These are phyloP conservation scores for Luzula sylvatica DNA, from an alignment of 176 grass and related monocot species.

Conservation along the genomic window DNA sequence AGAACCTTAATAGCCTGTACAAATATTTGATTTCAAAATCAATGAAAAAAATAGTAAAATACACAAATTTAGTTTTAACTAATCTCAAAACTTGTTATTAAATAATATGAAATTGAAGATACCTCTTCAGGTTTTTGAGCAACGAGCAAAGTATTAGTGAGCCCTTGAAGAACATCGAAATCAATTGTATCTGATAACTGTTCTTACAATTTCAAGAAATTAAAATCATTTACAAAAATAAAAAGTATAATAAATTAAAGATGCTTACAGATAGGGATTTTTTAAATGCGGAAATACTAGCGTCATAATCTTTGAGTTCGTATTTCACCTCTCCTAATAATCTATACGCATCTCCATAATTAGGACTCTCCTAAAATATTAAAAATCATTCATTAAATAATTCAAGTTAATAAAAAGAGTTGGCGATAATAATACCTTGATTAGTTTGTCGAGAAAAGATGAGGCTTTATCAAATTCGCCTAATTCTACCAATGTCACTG, in stretches of 20 bases:
- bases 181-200: constrained; percentile 67
- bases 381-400: constrained; percentile 23
- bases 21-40: constrained; percentile 15
- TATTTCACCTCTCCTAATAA: constrained; percentile 91
- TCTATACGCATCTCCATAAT: constrained; percentile 70
- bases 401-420: background rate
- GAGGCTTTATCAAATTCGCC: constrained; percentile 77
- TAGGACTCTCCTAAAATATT: constrained; percentile 61
- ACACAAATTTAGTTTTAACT: background rate
- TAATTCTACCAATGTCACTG: constrained; percentile 73
- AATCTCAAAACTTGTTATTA: background rate
- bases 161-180: constrained; percentile 76
- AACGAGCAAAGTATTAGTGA: constrained; percentile 83
- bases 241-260: constrained; percentile 2
- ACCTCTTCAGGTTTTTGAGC: constrained; percentile 78
- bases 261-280: constrained; percentile 55
- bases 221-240: constrained; percentile 11
- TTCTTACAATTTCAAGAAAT: constrained; percentile 11
- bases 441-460: constrained; percentile 60
- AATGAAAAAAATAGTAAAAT: constrained; percentile 2
- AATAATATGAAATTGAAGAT: background rate
- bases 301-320: constrained; percentile 87
- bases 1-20: constrained; percentile 68
- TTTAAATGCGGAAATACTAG: constrained; percentile 66
- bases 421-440: constrained; percentile 40